Evolutionary conservation across 2,329 filamentous ascomycete genomes (phyloP).

Genomic region (Fusarium globosum): DNA sequence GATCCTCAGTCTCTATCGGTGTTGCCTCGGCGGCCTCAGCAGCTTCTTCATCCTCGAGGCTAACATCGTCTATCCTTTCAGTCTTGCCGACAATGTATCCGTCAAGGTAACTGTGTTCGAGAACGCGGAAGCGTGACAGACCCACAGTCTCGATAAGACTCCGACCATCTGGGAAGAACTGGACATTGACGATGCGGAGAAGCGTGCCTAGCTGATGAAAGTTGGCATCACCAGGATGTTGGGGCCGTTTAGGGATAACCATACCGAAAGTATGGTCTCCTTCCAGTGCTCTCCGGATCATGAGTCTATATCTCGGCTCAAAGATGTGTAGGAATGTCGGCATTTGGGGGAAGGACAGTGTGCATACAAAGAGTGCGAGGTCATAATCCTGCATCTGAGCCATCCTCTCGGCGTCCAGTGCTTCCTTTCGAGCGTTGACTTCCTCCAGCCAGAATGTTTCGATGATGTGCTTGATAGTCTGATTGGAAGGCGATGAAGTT

Average conservation of each 20-base stretch:
- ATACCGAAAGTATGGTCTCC: conserved; percentile 85
- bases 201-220: conserved; percentile 84
- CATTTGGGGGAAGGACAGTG: conserved; percentile 83
- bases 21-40: conserved; percentile 74
- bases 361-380: conserved; percentile 83
- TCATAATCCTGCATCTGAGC: conserved; percentile 66
- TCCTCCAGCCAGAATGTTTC: conserved; percentile 76
- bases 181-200: conserved; percentile 78
- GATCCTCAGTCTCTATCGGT: neutral
- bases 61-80: conserved; percentile 84
- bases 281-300: conserved; percentile 83
- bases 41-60: conserved; percentile 81
- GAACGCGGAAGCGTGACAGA: conserved; percentile 79
- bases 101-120: conserved; percentile 72
- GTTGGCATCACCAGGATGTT: conserved; percentile 48
- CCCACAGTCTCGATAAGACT: conserved; percentile 85
- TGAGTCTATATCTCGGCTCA: conserved; percentile 89
- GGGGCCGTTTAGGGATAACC: conserved; percentile 74
- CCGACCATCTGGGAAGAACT: conserved; percentile 81
- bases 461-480: conserved; percentile 71
- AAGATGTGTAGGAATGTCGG: conserved; percentile 92
- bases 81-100: conserved; percentile 82
- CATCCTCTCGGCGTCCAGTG: conserved; percentile 67
- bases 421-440: conserved; percentile 66
- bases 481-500: conserved; percentile 66